Conservation (phyloP, 352 stramenopile species). For the Blastocystis sp. region DNA sequence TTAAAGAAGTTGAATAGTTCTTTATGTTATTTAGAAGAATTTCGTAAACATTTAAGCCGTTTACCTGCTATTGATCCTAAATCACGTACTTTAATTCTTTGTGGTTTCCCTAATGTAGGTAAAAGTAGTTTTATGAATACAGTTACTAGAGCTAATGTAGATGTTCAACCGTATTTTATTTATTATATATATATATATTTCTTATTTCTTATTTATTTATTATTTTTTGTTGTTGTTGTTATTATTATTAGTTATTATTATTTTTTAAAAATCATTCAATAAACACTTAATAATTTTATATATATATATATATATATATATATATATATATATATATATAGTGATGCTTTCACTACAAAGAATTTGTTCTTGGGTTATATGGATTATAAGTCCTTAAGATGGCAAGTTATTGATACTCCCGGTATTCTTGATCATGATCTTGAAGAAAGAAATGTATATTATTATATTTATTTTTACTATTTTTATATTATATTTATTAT, state of each 20-base stretch:
- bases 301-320: too few relatives aligned
- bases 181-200: too few relatives aligned
- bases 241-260: too few relatives aligned
- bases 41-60: constrained; percentile 91
- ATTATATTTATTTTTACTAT: too few relatives aligned
- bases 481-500: too few relatives aligned
- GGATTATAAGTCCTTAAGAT: constrained; percentile 97
- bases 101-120: constrained; percentile 95
- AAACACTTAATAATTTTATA: too few relatives aligned
- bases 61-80: constrained; percentile 94
- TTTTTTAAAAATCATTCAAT: too few relatives aligned
- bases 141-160: constrained; percentile 91
- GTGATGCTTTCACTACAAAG: constrained; percentile 99
- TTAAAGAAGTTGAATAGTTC: constrained; percentile 94
- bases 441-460: constrained; percentile 93
- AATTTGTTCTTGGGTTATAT: constrained; percentile 95
- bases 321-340: too few relatives aligned
- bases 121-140: constrained; percentile 99
- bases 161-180: constrained; percentile 97
- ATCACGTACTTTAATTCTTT: constrained; percentile 89
- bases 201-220: too few relatives aligned
- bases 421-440: constrained; percentile 96
- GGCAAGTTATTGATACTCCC: constrained; percentile 93
- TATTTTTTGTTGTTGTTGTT: too few relatives aligned
- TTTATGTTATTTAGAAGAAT: constrained; percentile 83